Evolutionary conservation across 2,329 filamentous ascomycete species (phyloP), one percentile per base, ranked within the genome.

Genomic region (Hypocrella siamensis): DNA sequence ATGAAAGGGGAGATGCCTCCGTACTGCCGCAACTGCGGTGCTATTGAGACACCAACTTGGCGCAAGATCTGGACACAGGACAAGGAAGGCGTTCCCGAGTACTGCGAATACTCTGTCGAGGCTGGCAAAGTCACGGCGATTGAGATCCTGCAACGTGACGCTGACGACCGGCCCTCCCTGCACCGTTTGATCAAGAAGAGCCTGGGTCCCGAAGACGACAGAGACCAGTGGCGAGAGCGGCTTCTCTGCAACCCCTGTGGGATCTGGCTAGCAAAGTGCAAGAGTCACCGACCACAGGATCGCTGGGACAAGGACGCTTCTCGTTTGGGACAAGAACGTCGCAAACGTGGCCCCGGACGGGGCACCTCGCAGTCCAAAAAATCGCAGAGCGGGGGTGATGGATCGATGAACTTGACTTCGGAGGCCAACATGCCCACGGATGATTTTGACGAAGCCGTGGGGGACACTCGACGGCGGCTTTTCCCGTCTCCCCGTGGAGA

Each of bases 11-110:
- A 85, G 41, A 79, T 86, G 63, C 90, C 90, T 1, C 78, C 79
- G 1, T 96, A 78, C 47, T 98, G 90, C 52, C 72, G 72, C 40
- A 93, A 96, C 45, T 98, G 90, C 45, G 90, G 90, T 5, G 81
- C 85, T 6, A 93, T 98, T 35, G 82, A 96, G 45, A 98, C 90
- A 1, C 83, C 88, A 0, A 94, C 88, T 0, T 98, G 90, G 90
- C 76, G 90, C 37, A 90, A 88, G 47, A 83, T 90, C 10, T 94
- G 79, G 67, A 75, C 75, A n/a, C 83, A 84, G 46, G 66, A 81
- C 6, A 66, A 77, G 28, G 60, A 71, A 12, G 85, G 83, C 2
- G 65, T 67, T 19, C 83, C 84, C 1, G 65, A 70, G 3, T 71
- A 77, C 37, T 66, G 81, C 29, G 73, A 83, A 36, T 73, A 78